These are phyloP conservation scores for Ogataea naganishii DNA, from an alignment of 805 yeast genomes.

Conservation along the genomic window DNA sequence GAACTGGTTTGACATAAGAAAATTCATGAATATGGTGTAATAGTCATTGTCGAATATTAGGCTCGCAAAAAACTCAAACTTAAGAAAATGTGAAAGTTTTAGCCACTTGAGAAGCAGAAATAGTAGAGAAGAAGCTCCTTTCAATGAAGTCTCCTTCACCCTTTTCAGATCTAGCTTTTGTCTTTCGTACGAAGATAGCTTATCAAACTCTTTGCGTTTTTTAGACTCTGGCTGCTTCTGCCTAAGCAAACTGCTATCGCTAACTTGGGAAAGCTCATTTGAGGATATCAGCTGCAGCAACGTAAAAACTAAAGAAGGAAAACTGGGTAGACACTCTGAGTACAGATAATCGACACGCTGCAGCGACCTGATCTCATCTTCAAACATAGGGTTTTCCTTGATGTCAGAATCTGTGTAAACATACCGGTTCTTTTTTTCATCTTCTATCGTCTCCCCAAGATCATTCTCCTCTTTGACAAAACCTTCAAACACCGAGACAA, in stretches of 20 bases:
- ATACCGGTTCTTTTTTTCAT: conserved; percentile 5
- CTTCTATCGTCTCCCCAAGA: conserved; percentile 5
- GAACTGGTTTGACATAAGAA: conserved; percentile 20
- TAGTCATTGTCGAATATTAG: conserved; percentile 68
- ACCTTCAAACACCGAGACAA: conserved; percentile 61
- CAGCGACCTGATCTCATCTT: conserved; percentile 32
- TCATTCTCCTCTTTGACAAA: conserved; percentile 74
- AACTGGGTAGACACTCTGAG: conserved; percentile 36
- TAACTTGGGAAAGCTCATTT: conserved; percentile 29
- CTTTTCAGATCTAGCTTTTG: conserved; percentile 46
- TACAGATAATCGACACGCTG: conserved; percentile 57
- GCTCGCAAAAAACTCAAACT: conserved; percentile 65
- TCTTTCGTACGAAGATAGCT: conserved; percentile 11
- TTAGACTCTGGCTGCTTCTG: not conserved
- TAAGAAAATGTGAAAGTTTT: conserved; percentile 66
- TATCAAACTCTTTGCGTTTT: conserved; percentile 11
- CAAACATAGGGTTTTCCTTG: conserved; percentile 26
- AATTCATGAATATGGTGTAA: conserved; percentile 28
- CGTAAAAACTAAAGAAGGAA: conserved; percentile 59
- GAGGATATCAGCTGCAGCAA: conserved; percentile 55
- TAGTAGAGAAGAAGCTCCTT: conserved; percentile 48
- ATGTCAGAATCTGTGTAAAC: conserved; percentile 18
- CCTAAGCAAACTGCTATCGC: too few species aligned
- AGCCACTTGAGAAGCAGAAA: conserved; percentile 63
- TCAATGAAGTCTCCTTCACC: conserved; percentile 55